Evolutionary conservation across 768 basidiomycete species (phyloP).

Genomic region (Mrakia hoshinonis): DNA sequence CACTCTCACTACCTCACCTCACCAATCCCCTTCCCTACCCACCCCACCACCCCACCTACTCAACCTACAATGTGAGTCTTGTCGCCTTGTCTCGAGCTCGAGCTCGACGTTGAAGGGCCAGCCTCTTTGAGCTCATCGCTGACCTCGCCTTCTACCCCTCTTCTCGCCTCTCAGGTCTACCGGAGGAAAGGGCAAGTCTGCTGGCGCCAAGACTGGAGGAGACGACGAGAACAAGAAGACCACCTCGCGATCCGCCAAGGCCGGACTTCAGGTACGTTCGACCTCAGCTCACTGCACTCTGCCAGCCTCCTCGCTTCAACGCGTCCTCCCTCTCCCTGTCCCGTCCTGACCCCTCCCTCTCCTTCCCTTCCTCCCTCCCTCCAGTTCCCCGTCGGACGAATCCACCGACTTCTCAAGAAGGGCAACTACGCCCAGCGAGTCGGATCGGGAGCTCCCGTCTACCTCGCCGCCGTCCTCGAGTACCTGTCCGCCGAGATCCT

Average conservation of each 20-base stretch:
- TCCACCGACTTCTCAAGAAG: conserved; percentile 77
- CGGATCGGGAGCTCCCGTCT: conserved; percentile 87
- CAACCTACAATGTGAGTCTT: too few relatives aligned
- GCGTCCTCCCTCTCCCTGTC: too few relatives aligned
- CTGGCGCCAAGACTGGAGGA: conserved; percentile 46
- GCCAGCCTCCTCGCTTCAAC: too few relatives aligned
- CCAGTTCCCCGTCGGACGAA: conserved; percentile 81
- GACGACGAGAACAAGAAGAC: conserved; percentile 45
- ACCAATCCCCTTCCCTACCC: neutral
- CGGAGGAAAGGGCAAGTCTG: conserved; percentile 33
- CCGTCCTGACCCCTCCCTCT: too few relatives aligned
- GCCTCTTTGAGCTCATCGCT: neutral
- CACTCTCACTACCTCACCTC: neutral
- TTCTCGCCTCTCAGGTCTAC: conserved; percentile 11
- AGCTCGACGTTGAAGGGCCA: too few relatives aligned
- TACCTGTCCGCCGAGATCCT: conserved; percentile 90
- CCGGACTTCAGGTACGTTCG: conserved; percentile 37
- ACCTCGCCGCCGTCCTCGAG: conserved; percentile 82
- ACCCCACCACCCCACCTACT: neutral
- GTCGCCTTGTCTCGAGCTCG: neutral
- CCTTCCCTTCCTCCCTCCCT: conserved; percentile 26
- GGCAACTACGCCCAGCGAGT: conserved; percentile 52
- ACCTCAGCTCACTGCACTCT: too few relatives aligned
- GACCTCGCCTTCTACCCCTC: neutral
- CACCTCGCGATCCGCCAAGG: conserved; percentile 58